Conservation (phyloP, 768 basidiomycete species). For the Sistotremastrum suecicum region DNA sequence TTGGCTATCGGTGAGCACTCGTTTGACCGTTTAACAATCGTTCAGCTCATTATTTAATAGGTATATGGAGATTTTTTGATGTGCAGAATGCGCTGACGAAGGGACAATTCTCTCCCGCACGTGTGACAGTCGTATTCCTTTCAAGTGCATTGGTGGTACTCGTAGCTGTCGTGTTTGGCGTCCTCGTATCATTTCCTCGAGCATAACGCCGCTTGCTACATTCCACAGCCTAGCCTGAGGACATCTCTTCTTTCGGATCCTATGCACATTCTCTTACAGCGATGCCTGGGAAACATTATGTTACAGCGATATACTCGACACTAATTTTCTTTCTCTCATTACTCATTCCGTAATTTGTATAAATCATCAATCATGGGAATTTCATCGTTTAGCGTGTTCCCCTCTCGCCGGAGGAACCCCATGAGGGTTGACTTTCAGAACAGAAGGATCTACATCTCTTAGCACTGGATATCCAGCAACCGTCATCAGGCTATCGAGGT, state of each 20-base stretch:
- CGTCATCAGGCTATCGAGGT: slow-evolving; percentile 30
- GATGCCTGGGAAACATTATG: no score
- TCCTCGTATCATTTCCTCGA: slow-evolving; percentile 16
- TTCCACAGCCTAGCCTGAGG: no score
- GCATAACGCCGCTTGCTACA: no score
- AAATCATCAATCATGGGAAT: no score
- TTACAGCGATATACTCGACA: no score
- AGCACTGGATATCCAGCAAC: slow-evolving; percentile 26
- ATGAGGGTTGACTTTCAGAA: slow-evolving; percentile 19
- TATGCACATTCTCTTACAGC: no score
- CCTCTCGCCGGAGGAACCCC: slow-evolving; percentile 16
- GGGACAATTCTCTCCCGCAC: slow-evolving; percentile 42
- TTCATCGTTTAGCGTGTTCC: slow-evolving; percentile 21
- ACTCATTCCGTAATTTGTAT: no score
- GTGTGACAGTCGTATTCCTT: slow-evolving; percentile 28
- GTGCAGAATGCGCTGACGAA: slow-evolving; percentile 35
- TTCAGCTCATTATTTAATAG: slow-evolving; percentile 14
- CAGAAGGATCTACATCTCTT: slow-evolving; percentile 19
- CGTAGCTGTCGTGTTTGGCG: slow-evolving; percentile 28
- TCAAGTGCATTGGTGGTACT: slow-evolving; percentile 24
- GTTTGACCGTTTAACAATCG: background rate
- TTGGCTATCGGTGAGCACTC: slow-evolving; percentile 32
- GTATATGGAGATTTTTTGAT: slow-evolving; percentile 36
- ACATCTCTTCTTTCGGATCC: no score
- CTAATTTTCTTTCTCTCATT: no score